These are phyloP conservation scores for Echeveria elegans DNA, from an alignment of 164 flowering plant species.

Conservation along the genomic window DNA sequence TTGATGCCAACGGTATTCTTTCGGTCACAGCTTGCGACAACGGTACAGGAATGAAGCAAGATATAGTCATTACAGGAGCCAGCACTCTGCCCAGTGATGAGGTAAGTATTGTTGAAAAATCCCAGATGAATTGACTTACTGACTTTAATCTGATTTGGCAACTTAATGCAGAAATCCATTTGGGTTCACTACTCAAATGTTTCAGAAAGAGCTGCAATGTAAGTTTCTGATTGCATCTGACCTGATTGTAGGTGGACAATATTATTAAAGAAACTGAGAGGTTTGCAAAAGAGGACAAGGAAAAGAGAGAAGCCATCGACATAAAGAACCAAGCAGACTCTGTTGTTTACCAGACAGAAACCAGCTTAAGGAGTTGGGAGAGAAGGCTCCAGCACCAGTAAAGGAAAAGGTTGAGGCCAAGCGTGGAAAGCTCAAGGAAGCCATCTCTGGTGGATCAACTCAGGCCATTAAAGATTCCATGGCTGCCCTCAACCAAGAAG, in stretches of 20 bases:
- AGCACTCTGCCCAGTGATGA: conserved; percentile 12
- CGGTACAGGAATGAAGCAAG: conserved; percentile 37
- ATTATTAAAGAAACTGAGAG: conserved; percentile 47
- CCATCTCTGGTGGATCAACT: conserved; percentile 29
- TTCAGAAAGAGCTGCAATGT: not conserved
- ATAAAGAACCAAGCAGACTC: conserved; percentile 56
- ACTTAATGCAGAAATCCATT: not conserved
- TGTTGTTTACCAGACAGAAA: conserved; percentile 46
- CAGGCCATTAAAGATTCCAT: conserved; percentile 38
- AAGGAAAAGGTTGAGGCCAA: conserved; percentile 48
- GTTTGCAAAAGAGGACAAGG: conserved; percentile 48
- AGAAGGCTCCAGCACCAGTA: conserved; percentile 36
- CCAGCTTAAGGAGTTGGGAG: conserved; percentile 47
- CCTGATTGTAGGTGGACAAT: conserved; percentile 24
- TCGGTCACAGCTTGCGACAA: conserved; percentile 31
- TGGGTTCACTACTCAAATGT: not conserved
- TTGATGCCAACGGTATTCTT: conserved; percentile 37
- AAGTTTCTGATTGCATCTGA: not conserved
- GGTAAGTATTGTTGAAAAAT: no score
- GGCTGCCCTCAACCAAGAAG: conserved; percentile 45
- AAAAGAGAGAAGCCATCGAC: conserved; percentile 48
- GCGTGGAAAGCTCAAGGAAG: conserved; percentile 37
- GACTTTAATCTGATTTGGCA: not conserved
- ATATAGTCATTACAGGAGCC: conserved; percentile 30
- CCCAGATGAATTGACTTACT: no score